Percentiles rank a stretch among this genome's conserved stretches.
Conservation (phyloP, 805 yeast species). For the Starmerella kuoi region DNA sequence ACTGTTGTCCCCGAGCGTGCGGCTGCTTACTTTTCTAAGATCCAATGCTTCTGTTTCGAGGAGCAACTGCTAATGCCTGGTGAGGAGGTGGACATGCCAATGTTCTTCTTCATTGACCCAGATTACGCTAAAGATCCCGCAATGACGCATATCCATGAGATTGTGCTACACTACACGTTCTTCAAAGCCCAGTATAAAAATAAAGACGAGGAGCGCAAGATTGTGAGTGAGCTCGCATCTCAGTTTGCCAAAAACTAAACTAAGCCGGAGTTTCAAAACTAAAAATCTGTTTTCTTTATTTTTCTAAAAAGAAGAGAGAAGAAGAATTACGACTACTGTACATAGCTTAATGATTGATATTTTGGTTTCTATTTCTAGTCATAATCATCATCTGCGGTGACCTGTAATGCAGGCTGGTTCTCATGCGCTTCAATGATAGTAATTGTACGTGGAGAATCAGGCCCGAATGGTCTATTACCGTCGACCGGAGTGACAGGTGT, state of each 20-base stretch:
- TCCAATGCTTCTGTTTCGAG: conserved; percentile 96
- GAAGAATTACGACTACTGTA: too few species aligned
- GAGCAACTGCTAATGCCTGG: conserved; percentile 90
- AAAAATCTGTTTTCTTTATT: too few species aligned
- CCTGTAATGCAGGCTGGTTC: conserved; percentile 11
- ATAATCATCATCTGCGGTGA: too few species aligned
- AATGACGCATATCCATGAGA: conserved; percentile 81
- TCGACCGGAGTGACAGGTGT: conserved; percentile 3
- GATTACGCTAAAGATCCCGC: conserved; percentile 87
- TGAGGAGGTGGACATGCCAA: conserved; percentile 98
- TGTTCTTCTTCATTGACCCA: conserved; percentile 92
- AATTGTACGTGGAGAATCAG: conserved; percentile 13
- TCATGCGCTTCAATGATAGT: conserved; percentile 14
- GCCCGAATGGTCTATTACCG: not conserved
- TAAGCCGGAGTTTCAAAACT: too few species aligned
- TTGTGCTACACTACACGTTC: conserved; percentile 84
- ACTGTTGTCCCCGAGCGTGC: conserved; percentile 93
- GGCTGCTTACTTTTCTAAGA: conserved; percentile 91
- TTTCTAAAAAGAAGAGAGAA: too few species aligned
- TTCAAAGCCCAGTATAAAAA: conserved; percentile 37
- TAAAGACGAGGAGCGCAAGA: conserved; percentile 12
- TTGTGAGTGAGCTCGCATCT: conserved; percentile 15
- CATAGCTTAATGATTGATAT: too few species aligned
- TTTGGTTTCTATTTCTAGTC: too few species aligned
- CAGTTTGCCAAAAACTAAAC: conserved; percentile 12